Evolutionary conservation across 768 basidiomycete species (phyloP).

Genomic region (Phylloporus sp.): DNA sequence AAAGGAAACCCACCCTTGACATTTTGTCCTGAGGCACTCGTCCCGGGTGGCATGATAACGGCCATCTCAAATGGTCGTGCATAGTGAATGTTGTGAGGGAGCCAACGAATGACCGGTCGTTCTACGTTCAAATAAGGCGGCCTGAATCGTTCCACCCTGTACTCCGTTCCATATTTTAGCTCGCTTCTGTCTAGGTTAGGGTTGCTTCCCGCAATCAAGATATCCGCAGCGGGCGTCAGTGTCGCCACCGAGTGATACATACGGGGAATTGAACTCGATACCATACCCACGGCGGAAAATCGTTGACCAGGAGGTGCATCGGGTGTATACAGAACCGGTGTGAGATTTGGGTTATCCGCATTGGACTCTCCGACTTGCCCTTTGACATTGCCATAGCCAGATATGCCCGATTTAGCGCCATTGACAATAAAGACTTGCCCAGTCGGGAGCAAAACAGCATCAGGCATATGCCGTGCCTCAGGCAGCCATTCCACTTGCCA

Average conservation of each 20-base stretch:
- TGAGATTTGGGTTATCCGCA: slow-evolving; percentile 67
- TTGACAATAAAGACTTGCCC: slow-evolving; percentile 74
- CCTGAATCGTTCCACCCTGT: slow-evolving; percentile 80
- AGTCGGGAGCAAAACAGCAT: slow-evolving; percentile 77
- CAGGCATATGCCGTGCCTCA: slow-evolving; percentile 68
- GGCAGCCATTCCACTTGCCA: slow-evolving; percentile 81
- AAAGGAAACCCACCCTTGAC: slow-evolving; percentile 45
- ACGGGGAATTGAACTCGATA: slow-evolving; percentile 63
- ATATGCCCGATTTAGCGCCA: slow-evolving; percentile 68
- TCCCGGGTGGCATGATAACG: slow-evolving; percentile 40
- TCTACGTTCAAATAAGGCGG: slow-evolving; percentile 73
- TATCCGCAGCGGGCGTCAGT: slow-evolving; percentile 62
- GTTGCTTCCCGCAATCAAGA: slow-evolving; percentile 82
- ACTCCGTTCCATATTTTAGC: slow-evolving; percentile 75
- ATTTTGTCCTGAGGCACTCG: slow-evolving; percentile 30
- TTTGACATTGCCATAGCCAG: slow-evolving; percentile 74
- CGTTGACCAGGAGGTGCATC: slow-evolving; percentile 48
- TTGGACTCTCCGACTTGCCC: slow-evolving; percentile 72
- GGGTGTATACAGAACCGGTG: slow-evolving; percentile 69
- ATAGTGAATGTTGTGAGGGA: slow-evolving; percentile 40
- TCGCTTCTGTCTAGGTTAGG: slow-evolving; percentile 79
- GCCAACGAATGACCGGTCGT: slow-evolving; percentile 49
- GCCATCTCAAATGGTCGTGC: slow-evolving; percentile 44
- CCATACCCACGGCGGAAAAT: slow-evolving; percentile 57
- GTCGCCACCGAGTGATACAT: slow-evolving; percentile 85